Conservation (phyloP, 768 basidiomycete genomes). For the Lyophyllum semitale region DNA sequence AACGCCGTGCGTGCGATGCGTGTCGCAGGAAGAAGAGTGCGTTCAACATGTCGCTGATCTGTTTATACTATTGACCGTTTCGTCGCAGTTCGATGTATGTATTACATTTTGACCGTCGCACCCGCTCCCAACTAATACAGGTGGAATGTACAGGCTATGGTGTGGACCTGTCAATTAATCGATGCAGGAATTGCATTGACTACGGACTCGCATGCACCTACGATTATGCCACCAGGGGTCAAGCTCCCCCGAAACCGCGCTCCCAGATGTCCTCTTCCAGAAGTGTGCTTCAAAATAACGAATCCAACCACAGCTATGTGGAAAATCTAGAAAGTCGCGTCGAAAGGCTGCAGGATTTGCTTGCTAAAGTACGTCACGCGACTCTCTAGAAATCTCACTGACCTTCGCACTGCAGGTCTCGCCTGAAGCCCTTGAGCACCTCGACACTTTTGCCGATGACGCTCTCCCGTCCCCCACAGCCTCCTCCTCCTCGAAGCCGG, state of each 20-base stretch:
- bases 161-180: constrained; percentile 60
- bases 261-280: constrained; percentile 17
- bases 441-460: constrained; percentile 3
- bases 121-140: background rate
- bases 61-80: background rate
- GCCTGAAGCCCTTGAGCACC: constrained; percentile 33
- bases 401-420: constrained; percentile 47
- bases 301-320: constrained; percentile 41
- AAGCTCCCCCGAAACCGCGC: constrained; percentile 64
- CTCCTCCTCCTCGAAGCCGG: background rate
- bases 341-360: constrained; percentile 58
- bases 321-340: constrained; percentile 61
- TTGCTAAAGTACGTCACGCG: constrained; percentile 32
- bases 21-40: constrained; percentile 84
- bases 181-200: constrained; percentile 69
- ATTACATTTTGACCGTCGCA: no score
- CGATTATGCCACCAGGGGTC: constrained; percentile 69
- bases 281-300: background rate
- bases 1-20: constrained; percentile 80
- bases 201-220: constrained; percentile 69
- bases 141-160: constrained; percentile 58
- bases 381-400: background rate
- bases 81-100: constrained; percentile 62
- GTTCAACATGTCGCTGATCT: constrained; percentile 17
- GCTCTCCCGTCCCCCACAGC: background rate